Evolutionary conservation across 2,329 filamentous ascomycete genomes (phyloP).

Genomic region (Keithomyces neogunnii): DNA sequence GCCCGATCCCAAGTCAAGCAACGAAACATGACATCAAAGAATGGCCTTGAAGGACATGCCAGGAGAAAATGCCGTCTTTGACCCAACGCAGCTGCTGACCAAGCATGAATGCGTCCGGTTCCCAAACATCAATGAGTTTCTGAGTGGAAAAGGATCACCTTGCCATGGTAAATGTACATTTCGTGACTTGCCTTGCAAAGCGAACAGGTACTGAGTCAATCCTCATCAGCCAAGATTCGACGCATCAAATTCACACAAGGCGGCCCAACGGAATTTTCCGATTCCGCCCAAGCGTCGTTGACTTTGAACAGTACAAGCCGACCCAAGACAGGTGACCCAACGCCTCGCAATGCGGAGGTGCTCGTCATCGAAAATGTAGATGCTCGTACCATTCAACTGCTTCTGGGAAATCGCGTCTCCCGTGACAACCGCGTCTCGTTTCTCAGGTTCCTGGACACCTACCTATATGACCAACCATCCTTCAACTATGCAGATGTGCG

Average conservation of each 20-base stretch:
- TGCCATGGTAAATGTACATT: constrained; percentile 1
- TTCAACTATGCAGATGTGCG: constrained; percentile 6
- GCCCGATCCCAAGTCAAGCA: no score
- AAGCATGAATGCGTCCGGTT: background rate
- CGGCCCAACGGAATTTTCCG: background rate
- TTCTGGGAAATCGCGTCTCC: background rate
- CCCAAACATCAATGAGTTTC: background rate
- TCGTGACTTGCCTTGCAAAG: no score
- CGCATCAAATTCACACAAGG: background rate
- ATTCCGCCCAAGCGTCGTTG: background rate
- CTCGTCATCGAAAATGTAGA: background rate
- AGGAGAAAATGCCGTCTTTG: no score
- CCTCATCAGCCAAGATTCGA: background rate
- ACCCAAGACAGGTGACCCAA: background rate
- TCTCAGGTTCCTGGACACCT: constrained; percentile 6
- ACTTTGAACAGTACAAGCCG: background rate
- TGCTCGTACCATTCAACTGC: background rate
- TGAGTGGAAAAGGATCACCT: background rate
- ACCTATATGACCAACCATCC: constrained; percentile 6
- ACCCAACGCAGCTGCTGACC: background rate
- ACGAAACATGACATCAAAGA: no score
- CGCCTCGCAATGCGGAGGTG: background rate
- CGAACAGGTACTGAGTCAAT: no score
- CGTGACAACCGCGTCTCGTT: background rate
- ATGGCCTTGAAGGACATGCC: no score